A percentile compares a stretch with the other conserved stretches of the same genome.
These are phyloP conservation scores for Podaxis pistillaris DNA, from an alignment of 768 basidiomycete species.

Conservation along the genomic window DNA sequence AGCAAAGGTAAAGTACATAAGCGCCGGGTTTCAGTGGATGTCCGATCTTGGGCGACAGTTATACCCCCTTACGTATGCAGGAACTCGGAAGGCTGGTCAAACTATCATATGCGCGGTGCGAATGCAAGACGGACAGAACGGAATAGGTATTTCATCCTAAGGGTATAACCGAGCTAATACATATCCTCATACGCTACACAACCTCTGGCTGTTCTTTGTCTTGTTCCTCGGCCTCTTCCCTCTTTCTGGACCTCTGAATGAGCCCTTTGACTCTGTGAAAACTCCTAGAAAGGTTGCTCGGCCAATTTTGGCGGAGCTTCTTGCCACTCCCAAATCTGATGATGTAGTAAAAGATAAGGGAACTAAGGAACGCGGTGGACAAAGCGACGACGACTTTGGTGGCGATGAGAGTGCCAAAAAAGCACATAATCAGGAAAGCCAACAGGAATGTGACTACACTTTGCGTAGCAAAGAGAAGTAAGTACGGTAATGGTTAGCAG, in stretches of 20 bases:
- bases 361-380: background rate
- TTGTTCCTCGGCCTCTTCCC: background rate
- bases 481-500: background rate
- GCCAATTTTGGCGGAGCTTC: background rate
- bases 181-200: too few relatives aligned
- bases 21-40: too few relatives aligned
- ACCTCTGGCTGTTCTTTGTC: background rate
- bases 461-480: background rate
- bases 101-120: too few relatives aligned
- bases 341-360: constrained; percentile 1
- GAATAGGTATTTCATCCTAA: too few relatives aligned
- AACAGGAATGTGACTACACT: constrained; percentile 5
- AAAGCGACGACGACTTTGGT: background rate
- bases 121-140: too few relatives aligned
- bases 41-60: too few relatives aligned
- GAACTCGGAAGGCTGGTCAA: too few relatives aligned
- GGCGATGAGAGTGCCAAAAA: background rate
- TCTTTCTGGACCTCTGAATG: background rate
- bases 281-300: background rate
- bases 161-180: too few relatives aligned
- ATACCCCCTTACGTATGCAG: too few relatives aligned
- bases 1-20: background rate
- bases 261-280: background rate
- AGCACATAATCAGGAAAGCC: constrained; percentile 12
- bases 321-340: constrained; percentile 4